Conservation (phyloP, 495 filamentous ascomycete species). For the Lasiosphaeria ovina region DNA sequence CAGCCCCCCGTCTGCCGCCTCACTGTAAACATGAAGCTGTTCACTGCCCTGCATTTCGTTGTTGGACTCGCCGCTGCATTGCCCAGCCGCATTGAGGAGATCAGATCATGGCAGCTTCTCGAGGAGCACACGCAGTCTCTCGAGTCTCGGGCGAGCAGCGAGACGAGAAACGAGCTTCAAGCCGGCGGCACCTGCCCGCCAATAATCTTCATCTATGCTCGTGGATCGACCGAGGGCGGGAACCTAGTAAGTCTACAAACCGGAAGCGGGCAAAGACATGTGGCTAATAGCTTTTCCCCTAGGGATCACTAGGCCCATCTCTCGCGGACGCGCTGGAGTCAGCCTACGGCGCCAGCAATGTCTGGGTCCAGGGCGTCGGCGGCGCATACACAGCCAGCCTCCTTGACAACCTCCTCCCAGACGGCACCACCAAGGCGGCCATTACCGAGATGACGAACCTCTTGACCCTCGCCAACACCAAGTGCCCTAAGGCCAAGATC, state of each 20-base stretch:
- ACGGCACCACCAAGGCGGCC: constrained; percentile 35
- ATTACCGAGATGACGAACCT: constrained; percentile 35
- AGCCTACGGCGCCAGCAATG: constrained; percentile 22
- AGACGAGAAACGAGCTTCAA: constrained; percentile 14
- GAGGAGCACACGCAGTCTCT: constrained; percentile 4
- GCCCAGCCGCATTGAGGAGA: constrained; percentile 14
- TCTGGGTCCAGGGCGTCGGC: constrained; percentile 41
- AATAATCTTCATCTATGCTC: constrained; percentile 53
- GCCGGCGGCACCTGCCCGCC: constrained; percentile 37
- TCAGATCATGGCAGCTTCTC: constrained; percentile 13
- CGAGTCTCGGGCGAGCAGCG: constrained; percentile 5
- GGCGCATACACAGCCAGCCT: constrained; percentile 35
- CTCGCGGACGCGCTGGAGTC: constrained; percentile 31
- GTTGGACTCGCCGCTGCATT: constrained; percentile 12
- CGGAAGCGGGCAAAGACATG: neutral
- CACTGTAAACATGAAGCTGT: constrained; percentile 16
- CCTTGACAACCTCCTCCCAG: constrained; percentile 33
- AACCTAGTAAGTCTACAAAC: constrained; percentile 45
- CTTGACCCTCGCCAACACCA: constrained; percentile 30
- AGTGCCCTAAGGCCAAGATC: constrained; percentile 38
- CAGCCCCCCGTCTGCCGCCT: no score
- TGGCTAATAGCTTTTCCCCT: constrained; percentile 1
- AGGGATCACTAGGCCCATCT: constrained; percentile 30
- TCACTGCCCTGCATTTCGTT: constrained; percentile 14
- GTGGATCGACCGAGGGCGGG: constrained; percentile 35